Percentiles rank a stretch among this genome's conserved stretches.
Conservation (phyloP, 1,284 basidiomycete species). For the Cutaneotrichosporon sp. region DNA sequence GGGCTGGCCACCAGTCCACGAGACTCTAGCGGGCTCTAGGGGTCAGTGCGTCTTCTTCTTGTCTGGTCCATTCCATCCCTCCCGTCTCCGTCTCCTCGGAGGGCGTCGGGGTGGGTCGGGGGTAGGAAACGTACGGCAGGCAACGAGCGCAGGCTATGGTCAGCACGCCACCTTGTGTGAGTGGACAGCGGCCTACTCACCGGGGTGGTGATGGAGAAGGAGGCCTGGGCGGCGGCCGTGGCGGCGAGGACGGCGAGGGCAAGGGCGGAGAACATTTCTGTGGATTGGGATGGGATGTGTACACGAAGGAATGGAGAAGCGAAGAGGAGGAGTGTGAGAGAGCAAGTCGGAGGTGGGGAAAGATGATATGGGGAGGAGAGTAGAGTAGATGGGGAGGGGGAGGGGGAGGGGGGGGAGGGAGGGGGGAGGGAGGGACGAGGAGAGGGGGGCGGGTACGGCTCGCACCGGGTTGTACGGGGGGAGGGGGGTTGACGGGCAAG, state of each 20-base stretch:
- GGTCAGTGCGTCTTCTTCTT: conserved; percentile 16
- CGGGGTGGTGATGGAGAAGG: conserved; percentile 42
- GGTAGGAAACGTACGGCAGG: conserved; percentile 52
- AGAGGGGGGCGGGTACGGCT: too few species aligned
- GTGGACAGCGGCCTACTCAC: conserved; percentile 31
- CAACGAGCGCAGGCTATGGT: conserved; percentile 37
- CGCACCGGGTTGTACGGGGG: too few species aligned
- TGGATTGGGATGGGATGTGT: too few species aligned
- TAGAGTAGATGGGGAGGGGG: neutral
- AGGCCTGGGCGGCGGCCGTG: conserved; percentile 33
- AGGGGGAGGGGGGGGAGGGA: neutral
- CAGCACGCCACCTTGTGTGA: neutral
- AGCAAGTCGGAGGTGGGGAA: neutral
- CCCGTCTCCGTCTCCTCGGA: too few species aligned
- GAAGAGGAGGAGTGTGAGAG: neutral
- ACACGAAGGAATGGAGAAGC: neutral
- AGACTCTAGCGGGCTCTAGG: conserved; percentile 41
- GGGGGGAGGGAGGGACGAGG: too few species aligned
- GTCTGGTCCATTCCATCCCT: too few species aligned
- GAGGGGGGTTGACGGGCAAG: too few species aligned
- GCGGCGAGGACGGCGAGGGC: conserved; percentile 34
- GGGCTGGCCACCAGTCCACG: conserved; percentile 36
- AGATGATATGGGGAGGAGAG: neutral
- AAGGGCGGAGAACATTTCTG: conserved; percentile 26
- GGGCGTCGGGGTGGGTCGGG: too few species aligned